These are phyloP conservation scores for Pogostemon cablin DNA, from an alignment of 257 asterid genomes.

Conservation along the genomic window DNA sequence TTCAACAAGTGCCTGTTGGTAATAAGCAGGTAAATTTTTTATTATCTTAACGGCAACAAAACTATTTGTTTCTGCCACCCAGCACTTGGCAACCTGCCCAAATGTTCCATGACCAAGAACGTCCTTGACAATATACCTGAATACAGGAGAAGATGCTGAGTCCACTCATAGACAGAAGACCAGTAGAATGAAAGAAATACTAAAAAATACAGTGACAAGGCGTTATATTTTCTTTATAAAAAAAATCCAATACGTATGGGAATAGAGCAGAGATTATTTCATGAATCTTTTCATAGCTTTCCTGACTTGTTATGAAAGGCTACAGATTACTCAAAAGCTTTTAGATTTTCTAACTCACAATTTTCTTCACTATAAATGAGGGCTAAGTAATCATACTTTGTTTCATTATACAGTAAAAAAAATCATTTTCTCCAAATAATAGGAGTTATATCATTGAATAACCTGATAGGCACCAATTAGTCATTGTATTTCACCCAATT, in stretches of 20 bases:
- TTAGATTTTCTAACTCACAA: conserved; percentile 5
- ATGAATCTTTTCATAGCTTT: conserved; percentile 13
- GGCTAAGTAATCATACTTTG: conserved; percentile 3
- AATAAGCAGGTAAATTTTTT: conserved; percentile 94
- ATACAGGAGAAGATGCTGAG: conserved; percentile 35
- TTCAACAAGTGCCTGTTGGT: conserved; percentile 99
- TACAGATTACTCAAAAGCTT: background rate
- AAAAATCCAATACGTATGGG: conserved; percentile 24
- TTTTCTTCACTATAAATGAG: conserved; percentile 7
- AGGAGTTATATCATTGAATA: conserved; percentile 26
- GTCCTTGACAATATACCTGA: conserved; percentile 91
- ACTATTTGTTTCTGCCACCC: conserved; percentile 79
- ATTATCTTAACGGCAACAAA: conserved; percentile 94
- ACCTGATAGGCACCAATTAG: conserved; percentile 12
- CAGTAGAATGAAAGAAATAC: conserved; percentile 11
- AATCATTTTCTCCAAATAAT: conserved; percentile 2
- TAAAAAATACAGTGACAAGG: conserved; percentile 10
- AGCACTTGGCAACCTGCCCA: conserved; percentile 99
- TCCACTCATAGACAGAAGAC: conserved; percentile 30
- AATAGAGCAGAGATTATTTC: conserved; percentile 6
- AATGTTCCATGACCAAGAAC: conserved; percentile 98
- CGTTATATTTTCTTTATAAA: background rate
- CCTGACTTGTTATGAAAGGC: conserved; percentile 7
- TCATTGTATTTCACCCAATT: conserved; percentile 2
- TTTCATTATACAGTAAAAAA: conserved; percentile 13